Evolutionary conservation across 2,329 filamentous ascomycete species (phyloP), one percentile per base, ranked within the genome.

Genomic region (Monosporascus sp.): DNA sequence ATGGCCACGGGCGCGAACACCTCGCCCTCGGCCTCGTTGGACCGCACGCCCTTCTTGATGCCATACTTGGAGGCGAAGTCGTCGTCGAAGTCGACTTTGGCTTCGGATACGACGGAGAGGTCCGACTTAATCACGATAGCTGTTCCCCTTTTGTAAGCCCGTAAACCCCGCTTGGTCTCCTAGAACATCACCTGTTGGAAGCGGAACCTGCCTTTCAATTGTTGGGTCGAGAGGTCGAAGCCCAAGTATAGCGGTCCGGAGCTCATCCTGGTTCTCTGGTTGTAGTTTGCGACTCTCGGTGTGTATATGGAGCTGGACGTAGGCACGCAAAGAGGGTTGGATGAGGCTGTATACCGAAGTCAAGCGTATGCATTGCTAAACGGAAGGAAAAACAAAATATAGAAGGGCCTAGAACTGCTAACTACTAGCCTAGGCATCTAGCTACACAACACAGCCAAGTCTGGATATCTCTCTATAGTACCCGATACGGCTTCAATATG

Each of bases 191-290:
- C 22, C 54, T 6, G 17, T 35, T 44, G 39, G 27, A 15, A 18
- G 39, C 47, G 50, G 20, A 18, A 61, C 66, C 59, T 71, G 85
- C 90, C 92, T 81, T 99, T 97, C 54, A 97, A 81, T 70, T 97
- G 93, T 72, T 97, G 94, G 54, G 94, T 97, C 44, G 92, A 97
- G 55, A 97, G 86, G 74, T 99, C 94, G 70, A 97, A 92, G 56
- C 94, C 94, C 66, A 96, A 79, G 68, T 96, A 96, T 56, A 96
- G 76, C 18, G 88, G 86, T 35, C 75, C 78, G 57, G 68, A 62
- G 53, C 61, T 65, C 71, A 73, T 72, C 49, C 50, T 65, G 56
- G n/a, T 27, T 53, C 22, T 46, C 37, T 51, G 25, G 18, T 25
- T 17, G 38, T 41, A 15, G n/a, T 20, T 7, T 8, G 15, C 38